Base-by-base conservation (phyloP, 345 rosid species). In the Aethionema arabicum region DNA sequence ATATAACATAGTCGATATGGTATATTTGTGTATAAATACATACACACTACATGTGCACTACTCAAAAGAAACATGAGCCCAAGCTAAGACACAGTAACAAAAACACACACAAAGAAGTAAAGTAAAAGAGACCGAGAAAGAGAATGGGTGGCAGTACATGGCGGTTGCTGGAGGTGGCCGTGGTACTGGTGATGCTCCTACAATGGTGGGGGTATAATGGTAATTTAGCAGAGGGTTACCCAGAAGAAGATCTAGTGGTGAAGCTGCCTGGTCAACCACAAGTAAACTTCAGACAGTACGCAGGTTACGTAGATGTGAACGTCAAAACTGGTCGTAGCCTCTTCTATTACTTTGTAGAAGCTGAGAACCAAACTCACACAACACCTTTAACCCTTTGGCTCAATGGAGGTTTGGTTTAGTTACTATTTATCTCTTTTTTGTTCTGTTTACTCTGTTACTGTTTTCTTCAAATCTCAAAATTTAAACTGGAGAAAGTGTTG, bases 351-450 rank as follows among this genome's bases (percentile, higher is more conserved):
- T 92, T 89, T 29, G 93, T 85, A 2, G 95, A 89, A 70, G 95
- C 98, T 27, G 85, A 85, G 40, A 70, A 67, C 35, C 74, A 87
- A 45, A 83, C 90, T 38, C 54, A 66, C 35, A 65, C 65, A 30
- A 89, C 81, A 69, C 93, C 98, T 16, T 86, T 92, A 14, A 65
- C 95, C 42, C 93, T 92, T 63, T 92, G 93, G 98, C 90, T 89
- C 72, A 92, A 89, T 79, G 96, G 96, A 85, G 96, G 95, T 88
- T 48, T 38, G 64, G 12, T 59, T 51, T 31, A 32, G 33, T 64
- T 2, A 58, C 50, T 32, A 21, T n/a, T n/a, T 12, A 3, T 51
- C 47, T 52, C 39, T 52, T 52, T 0, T 38, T n/a, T n/a, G n/a
- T n/a, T n/a, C n/a, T n/a, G n/a, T n/a, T n/a, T 27, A 13, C 21